Base-by-base conservation (phyloP, 176 grass and related monocot species). In the Hsuehochloa calcarea region DNA sequence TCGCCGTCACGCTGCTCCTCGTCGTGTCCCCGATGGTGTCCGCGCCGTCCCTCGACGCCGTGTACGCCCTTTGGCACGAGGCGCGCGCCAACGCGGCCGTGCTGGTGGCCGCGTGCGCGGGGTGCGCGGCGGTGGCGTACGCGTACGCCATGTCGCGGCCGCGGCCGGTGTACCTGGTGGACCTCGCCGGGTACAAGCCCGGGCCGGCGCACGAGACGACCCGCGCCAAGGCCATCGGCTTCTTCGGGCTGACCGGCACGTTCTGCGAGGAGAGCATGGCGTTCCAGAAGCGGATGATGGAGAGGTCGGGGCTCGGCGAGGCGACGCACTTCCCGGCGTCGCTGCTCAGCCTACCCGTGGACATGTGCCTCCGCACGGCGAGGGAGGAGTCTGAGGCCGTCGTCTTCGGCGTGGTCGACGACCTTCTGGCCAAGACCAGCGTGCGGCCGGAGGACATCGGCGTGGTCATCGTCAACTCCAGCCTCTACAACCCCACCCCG, bases 201-300 rank as follows among this genome's bases (percentile, higher is more conserved):
- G 87, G 73, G 3, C 38, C 10, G 3, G 73, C 78, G 25, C 79
- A 88, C 83, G 72, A 73, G 68, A 49, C 79, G 15, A 82, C 87
- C 17, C 83, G 87, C 12, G 67, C 77, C 40, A 5, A 7, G 16
- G 70, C 80, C 43, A 61, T 92, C 41, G 79, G 74, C 0, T 59
- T 70, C 49, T 92, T 86, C 90, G 45, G 19, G n/a, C 5, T 17
- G 4, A 72, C 77, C 41, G 82, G 65, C 25, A 19, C 4, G 47
- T 92, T 88, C 87, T 65, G 39, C 13, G 90, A 66, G 5, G 81
- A 92, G 62, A 94, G 89, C 70, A 20, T 65, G 22, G 15, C 39
- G 43, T 92, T 94, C 85, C 90, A 90, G 90, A 74, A 50, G 46
- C 78, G 78, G 82, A 94, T 94, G 87, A 84, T 92, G 78, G 73